These are phyloP conservation scores for Melanogaster broomeanus DNA, from an alignment of 768 basidiomycete genomes.

Conservation along the genomic window DNA sequence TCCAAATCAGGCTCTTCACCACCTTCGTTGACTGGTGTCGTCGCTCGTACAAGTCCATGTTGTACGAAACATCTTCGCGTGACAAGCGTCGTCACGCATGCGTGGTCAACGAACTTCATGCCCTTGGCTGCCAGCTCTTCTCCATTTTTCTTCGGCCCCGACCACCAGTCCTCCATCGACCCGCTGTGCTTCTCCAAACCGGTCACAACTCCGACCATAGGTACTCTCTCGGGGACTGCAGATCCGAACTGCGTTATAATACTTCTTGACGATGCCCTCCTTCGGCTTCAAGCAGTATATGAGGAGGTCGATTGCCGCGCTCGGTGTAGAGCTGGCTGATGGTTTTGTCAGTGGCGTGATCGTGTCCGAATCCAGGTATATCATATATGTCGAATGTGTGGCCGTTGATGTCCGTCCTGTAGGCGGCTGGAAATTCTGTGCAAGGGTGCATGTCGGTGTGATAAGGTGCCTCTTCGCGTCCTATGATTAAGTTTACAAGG, in stretches of 20 bases:
- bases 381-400: constrained; percentile 33
- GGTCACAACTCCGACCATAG: constrained; percentile 40
- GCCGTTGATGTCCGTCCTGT: constrained; percentile 30
- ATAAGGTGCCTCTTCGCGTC: constrained; percentile 33
- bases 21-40: constrained; percentile 29
- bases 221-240: constrained; percentile 34
- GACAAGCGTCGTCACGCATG: constrained; percentile 44
- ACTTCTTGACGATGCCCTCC: constrained; percentile 29
- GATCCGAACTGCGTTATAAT: constrained; percentile 27
- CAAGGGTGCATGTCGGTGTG: constrained; percentile 35
- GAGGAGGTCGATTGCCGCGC: constrained; percentile 33
- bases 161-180: constrained; percentile 38
- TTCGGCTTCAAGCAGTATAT: constrained; percentile 30
- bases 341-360: constrained; percentile 20
- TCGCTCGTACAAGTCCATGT: constrained; percentile 33
- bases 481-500: constrained; percentile 32
- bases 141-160: constrained; percentile 30
- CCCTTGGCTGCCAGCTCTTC: constrained; percentile 32
- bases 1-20: constrained; percentile 28
- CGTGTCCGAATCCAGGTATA: constrained; percentile 29
- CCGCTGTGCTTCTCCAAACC: constrained; percentile 36
- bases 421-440: constrained; percentile 21
- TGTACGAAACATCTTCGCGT: constrained; percentile 32
- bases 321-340: constrained; percentile 31
- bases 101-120: constrained; percentile 40